Evolutionary conservation across 441 rosid species (phyloP), one percentile per base, ranked within the genome.

Genomic region (Jatropha multifida): DNA sequence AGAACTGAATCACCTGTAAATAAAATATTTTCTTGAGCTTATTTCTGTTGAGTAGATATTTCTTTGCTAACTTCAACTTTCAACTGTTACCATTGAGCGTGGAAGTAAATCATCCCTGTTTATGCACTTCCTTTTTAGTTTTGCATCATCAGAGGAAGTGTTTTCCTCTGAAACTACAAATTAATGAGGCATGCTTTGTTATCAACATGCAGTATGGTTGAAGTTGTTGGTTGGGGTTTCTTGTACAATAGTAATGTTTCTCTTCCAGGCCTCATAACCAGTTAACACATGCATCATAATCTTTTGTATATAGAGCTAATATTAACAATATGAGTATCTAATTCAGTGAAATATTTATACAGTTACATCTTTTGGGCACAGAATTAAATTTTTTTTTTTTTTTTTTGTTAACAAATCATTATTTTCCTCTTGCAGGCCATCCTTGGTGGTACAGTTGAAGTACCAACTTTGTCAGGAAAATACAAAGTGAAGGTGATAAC

Each of bases 401-500:
- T n/a, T 26, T 70, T 73, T 65, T 77, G 9, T 56, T 23, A 14
- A 70, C 65, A 13, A 44, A 65, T 62, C 77, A 32, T 44, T 44
- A 38, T 78, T 44, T 69, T 63, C 64, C 67, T 82, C 75, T 77
- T 76, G 70, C 91, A 95, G 98, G 99, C 98, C 65, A 89, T 93
- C 84, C 90, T 95, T 58, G 99, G 99, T 41, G 98, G 94, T 79
- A 83, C 82, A 73, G 80, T 93, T 78, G 92, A 89, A 77, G 94
- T 95, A 79, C 97, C 99, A 46, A 91, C 98, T 68, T 81, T 95
- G 75, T 83, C 87, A 2, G 97, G 97, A 85, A 88, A 82, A 78
- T 84, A 73, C 54, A 86, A 86, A 83, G 82, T 93, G 67, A 83
- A 93, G 69, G 99, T 94, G 86, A 85, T 80, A 61, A 64, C 69